Base-by-base conservation (phyloP, 495 filamentous ascomycete genomes). In the Elaphomyces granulatus region DNA sequence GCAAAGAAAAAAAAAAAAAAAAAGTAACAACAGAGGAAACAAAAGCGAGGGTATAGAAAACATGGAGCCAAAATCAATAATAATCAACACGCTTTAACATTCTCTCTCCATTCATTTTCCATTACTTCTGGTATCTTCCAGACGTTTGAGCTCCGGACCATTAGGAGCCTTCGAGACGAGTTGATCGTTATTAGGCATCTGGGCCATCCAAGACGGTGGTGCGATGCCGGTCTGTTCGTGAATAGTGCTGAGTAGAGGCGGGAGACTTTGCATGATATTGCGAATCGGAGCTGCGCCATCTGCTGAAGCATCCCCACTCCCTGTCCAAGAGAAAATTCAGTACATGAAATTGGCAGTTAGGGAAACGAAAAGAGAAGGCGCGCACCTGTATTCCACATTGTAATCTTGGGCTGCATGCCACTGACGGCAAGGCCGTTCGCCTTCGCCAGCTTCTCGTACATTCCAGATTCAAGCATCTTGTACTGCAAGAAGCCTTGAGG, bases 371-470 rank as follows among this genome's bases (percentile, higher is more conserved):
- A n/a, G n/a, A n/a, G n/a, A n/a, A n/a, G n/a, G n/a, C n/a, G n/a
- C 26, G 54, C 53, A 15, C 79, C 81, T 21, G 83, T 87, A 56
- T 87, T 87, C 83, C 83, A 90, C 8, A 85, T 71, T 36, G 74
- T 84, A 59, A 90, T 90, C 75, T 87, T 90, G 40, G 83, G 83
- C 49, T 83, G 72, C 47, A 90, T 60, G 36, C 83, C 83, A 33
- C 76, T 64, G 56, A 90, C 71, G 16, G 82, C 83, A 30, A 63
- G 47, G 16, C 78, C 83, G 36, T 59, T 64, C 6, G 60, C 58
- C 20, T 54, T 46, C 30, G 61, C 56, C 14, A 64, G 49, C 38
- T 48, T 64, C 45, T 59, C 59, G 40, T 63, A 61, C 12, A 52
- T 64, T 33, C 48, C 56, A 16, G 44, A 50, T 35, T 62, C 52